Conservation (phyloP, 192 early-diverging fungal species). For the Coemansia sp. region DNA sequence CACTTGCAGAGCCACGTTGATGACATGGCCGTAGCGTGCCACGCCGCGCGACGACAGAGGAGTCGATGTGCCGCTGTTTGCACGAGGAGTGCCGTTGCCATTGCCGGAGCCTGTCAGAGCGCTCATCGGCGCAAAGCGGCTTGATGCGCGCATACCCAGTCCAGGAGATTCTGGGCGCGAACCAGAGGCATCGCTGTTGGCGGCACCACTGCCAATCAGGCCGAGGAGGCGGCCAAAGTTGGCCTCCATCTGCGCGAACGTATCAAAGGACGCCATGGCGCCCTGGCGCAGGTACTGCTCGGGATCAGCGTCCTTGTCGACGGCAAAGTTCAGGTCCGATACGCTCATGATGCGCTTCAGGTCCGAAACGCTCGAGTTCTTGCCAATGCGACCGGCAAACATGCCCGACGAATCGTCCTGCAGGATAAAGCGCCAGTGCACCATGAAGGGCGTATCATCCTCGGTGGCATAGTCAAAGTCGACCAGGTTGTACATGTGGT, state of each 20-base stretch:
- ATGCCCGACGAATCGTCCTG: slow-evolving; percentile 57
- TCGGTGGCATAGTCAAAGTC: slow-evolving; percentile 74
- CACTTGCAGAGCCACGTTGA: slow-evolving; percentile 79
- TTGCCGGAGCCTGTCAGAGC: slow-evolving; percentile 20
- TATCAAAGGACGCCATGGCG: slow-evolving; percentile 72
- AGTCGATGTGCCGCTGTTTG: slow-evolving; percentile 14
- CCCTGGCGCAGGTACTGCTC: slow-evolving; percentile 79
- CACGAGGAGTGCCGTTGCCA: not conserved
- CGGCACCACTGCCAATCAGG: slow-evolving; percentile 54
- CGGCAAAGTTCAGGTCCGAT: slow-evolving; percentile 76
- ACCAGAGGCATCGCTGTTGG: slow-evolving; percentile 17
- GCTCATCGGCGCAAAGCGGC: slow-evolving; percentile 44
- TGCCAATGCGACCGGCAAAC: slow-evolving; percentile 26
- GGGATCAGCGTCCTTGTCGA: slow-evolving; percentile 61
- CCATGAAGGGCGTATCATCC: slow-evolving; percentile 56
- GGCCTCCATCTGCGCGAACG: slow-evolving; percentile 66
- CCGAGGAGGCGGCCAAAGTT: slow-evolving; percentile 58
- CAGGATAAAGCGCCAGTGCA: slow-evolving; percentile 77
- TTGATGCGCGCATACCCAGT: slow-evolving; percentile 25
- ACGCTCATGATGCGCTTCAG: slow-evolving; percentile 70
- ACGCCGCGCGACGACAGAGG: slow-evolving; percentile 11
- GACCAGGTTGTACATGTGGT: slow-evolving; percentile 94
- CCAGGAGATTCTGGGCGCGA: slow-evolving; percentile 49
- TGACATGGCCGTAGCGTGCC: slow-evolving; percentile 66
- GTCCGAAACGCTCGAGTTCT: slow-evolving; percentile 35